A percentile compares a stretch with the other conserved stretches of the same genome.
These are phyloP conservation scores for Schoenoplectus triqueter DNA, from an alignment of 202 grass and related monocot genomes.

Conservation along the genomic window DNA sequence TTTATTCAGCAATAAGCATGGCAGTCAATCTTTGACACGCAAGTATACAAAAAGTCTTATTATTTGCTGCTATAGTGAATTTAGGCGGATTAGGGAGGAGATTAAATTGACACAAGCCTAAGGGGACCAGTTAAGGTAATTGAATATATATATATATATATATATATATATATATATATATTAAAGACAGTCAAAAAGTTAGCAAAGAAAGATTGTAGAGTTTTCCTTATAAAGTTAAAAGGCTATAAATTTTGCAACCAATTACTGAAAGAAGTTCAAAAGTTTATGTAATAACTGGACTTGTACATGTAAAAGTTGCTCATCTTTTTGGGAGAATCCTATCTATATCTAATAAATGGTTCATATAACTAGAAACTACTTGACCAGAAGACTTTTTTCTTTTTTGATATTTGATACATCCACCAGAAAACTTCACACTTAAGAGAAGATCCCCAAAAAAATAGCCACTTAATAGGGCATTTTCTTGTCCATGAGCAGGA, in stretches of 20 bases:
- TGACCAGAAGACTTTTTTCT: not conserved
- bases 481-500: not conserved
- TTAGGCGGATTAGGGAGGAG: constrained; percentile 23
- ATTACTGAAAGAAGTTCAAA: not conserved
- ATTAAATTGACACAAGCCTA: constrained; percentile 32
- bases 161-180: not conserved
- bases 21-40: constrained; percentile 29
- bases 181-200: constrained; percentile 21
- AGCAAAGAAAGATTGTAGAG: not conserved
- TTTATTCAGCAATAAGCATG: not conserved
- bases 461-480: not conserved
- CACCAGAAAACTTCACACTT: not conserved
- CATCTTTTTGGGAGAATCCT: constrained; percentile 9
- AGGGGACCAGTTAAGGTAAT: constrained; percentile 26
- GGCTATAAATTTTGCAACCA: constrained; percentile 1
- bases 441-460: not conserved
- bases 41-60: constrained; percentile 12
- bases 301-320: constrained; percentile 10
- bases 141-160: too few species aligned
- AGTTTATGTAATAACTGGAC: not conserved
- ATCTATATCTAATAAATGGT: not conserved
- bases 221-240: constrained; percentile 2
- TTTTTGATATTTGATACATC: not conserved
- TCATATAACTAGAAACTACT: constrained; percentile 6
- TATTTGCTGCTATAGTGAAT: not conserved